Conservation (phyloP, 148 eudicot species). For the Mesembryanthemum crystallinum region DNA sequence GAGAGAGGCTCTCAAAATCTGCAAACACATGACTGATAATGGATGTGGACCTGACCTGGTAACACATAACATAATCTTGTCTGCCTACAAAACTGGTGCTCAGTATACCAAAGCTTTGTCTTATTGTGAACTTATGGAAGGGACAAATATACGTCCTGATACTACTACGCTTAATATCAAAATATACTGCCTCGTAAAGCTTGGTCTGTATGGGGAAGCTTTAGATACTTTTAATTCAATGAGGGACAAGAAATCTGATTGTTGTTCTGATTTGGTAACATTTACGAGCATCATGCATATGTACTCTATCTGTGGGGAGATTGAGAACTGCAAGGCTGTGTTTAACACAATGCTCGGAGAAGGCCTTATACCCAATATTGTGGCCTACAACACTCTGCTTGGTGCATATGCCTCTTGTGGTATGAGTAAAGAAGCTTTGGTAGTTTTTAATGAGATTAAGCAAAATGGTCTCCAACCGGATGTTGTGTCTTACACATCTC, state of each 20-base stretch:
- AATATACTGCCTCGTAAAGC: constrained; percentile 76
- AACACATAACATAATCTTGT: constrained; percentile 85
- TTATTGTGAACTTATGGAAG: constrained; percentile 88
- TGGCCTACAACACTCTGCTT: constrained; percentile 73
- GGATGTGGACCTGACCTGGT: constrained; percentile 97
- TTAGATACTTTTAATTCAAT: constrained; percentile 65
- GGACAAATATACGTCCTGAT: constrained; percentile 78
- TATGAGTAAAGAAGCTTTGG: constrained; percentile 62
- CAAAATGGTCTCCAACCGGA: constrained; percentile 59
- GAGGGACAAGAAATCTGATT: constrained; percentile 70
- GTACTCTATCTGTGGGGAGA: constrained; percentile 81
- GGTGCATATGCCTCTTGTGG: constrained; percentile 87
- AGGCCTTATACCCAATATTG: constrained; percentile 76
- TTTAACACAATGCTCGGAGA: constrained; percentile 80
- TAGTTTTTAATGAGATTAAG: constrained; percentile 62
- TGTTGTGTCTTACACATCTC: constrained; percentile 81
- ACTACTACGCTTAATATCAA: constrained; percentile 75
- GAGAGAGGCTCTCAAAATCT: constrained; percentile 88
- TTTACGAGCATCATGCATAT: constrained; percentile 90
- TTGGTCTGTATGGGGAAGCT: constrained; percentile 64
- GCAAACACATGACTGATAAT: constrained; percentile 90
- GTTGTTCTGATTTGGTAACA: constrained; percentile 76
- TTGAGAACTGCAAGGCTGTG: constrained; percentile 70
- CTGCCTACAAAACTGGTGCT: constrained; percentile 83
- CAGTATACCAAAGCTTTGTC: constrained; percentile 84